Evolutionary conservation across 345 rosid species (phyloP).

Genomic region (Firmiana major): DNA sequence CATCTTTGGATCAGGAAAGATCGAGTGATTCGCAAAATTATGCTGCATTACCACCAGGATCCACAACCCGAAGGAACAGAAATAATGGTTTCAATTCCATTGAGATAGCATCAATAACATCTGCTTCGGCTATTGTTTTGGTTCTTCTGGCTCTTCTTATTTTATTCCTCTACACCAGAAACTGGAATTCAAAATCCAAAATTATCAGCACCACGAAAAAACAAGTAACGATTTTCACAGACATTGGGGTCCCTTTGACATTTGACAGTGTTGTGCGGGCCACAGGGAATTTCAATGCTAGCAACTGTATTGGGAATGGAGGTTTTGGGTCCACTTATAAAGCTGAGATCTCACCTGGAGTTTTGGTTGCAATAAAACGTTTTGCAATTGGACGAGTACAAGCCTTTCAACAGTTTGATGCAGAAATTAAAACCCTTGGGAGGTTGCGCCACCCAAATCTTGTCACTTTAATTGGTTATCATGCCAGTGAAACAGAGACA

Average conservation of each 20-base stretch:
- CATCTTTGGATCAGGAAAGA: constrained; percentile 35
- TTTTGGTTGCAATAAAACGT: constrained; percentile 51
- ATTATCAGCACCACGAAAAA: constrained; percentile 32
- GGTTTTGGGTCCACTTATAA: constrained; percentile 69
- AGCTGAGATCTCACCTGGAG: constrained; percentile 47
- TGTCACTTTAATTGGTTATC: constrained; percentile 52
- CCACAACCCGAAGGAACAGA: neutral
- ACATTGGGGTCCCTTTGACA: constrained; percentile 39
- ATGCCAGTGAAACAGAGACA: constrained; percentile 59
- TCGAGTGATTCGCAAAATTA: constrained; percentile 32
- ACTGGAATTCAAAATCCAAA: constrained; percentile 42
- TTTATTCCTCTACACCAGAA: constrained; percentile 44
- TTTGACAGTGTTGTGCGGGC: constrained; percentile 54
- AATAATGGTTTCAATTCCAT: constrained; percentile 38
- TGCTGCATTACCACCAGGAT: constrained; percentile 28
- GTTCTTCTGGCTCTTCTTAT: constrained; percentile 46
- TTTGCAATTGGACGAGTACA: constrained; percentile 62
- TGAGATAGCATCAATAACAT: constrained; percentile 57
- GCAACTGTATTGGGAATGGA: constrained; percentile 60
- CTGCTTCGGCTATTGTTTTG: constrained; percentile 54
- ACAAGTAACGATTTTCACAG: constrained; percentile 48
- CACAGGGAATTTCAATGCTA: constrained; percentile 51
- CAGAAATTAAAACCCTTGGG: constrained; percentile 57
- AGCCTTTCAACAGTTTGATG: constrained; percentile 57
- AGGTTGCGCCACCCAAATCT: constrained; percentile 55